Base-by-base conservation (phyloP, 2,329 filamentous ascomycete species). In the Blumeriella jaapii region DNA sequence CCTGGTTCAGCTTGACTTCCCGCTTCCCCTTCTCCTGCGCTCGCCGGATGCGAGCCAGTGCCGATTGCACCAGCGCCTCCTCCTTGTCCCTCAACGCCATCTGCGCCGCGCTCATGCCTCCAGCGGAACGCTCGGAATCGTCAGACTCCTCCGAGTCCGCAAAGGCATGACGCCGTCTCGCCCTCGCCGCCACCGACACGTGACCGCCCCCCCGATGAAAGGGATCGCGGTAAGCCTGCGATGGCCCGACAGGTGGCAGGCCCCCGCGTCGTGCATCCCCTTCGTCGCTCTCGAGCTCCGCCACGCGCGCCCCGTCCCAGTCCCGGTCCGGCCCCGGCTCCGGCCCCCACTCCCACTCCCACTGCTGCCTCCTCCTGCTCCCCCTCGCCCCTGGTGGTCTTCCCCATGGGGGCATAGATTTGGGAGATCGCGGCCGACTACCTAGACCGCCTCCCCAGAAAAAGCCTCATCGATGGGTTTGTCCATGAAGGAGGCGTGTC, bases 391-490 rank as follows among this genome's bases (percentile, higher is more conserved):
- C 82, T 73, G 84, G 82, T 91, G 86, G 85, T 95, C 89, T 95
- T 95, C 87, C 89, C 89, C 83, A 87, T 75, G 69, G 79, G 83
- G 87, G 86, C 86, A 81, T 78, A 71, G 63, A 66, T 77, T 78
- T 71, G 74, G 87, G 89, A 94, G 87, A 81, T 91, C 82, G 91
- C 91, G 89, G 89, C 85, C 89, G 91, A 96, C 87, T 87, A 93
- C 74, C 78, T 96, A 98, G 82, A 98, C 91, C 87, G 91, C 89
- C 89, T 98, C 91, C 87, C 93, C 91, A 73, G 89, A 95, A 95
- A 98, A 98, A 95, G 87, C 87, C 87, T 93, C 89, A 78, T 96
- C 91, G 69, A 96, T 94, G 41, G 89, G 89, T 74, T 94, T 95
- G 61, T 96, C 89, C 81, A 96, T 78, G 59, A 96, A 76, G 46